A percentile compares a stretch with the other conserved stretches of the same genome.
Conservation (phyloP, 1,284 basidiomycete genomes). For the Ganoderma lingzhi region DNA sequence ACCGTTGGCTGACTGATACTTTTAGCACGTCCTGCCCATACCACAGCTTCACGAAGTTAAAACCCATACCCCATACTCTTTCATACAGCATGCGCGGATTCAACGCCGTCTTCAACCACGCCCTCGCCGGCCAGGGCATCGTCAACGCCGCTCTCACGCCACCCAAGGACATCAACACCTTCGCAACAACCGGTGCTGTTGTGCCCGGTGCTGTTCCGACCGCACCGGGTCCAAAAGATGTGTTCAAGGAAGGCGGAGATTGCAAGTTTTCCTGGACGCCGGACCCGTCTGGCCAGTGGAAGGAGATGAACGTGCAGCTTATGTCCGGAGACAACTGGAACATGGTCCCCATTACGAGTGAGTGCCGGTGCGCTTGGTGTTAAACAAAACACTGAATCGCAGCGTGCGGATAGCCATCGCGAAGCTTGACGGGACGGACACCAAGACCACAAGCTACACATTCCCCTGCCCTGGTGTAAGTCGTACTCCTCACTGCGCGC, state of each 20-base stretch:
- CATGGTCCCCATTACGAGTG: conserved; percentile 69
- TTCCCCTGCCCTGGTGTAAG: conserved; percentile 74
- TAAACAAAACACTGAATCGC: not conserved
- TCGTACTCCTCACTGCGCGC: conserved; percentile 4
- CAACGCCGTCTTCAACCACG: conserved; percentile 22
- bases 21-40: not conserved
- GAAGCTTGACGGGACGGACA: conserved; percentile 63
- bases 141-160: conserved; percentile 42
- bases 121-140: conserved; percentile 49
- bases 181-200: conserved; percentile 41
- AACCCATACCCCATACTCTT: not conserved
- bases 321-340: conserved; percentile 80
- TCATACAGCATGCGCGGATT: conserved; percentile 16
- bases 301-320: conserved; percentile 73
- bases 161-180: not conserved
- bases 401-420: conserved; percentile 55
- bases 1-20: not conserved
- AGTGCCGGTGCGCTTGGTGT: conserved; percentile 50
- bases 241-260: conserved; percentile 61
- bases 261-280: conserved; percentile 65
- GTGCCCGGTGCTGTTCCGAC: conserved; percentile 60
- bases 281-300: conserved; percentile 70
- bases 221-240: conserved; percentile 52
- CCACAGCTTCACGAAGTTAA: not conserved
- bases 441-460: conserved; percentile 50